Evolutionary conservation across 139 green algal genomes (phyloP), one percentile per base, ranked within the genome.

Genomic region (Chlamydomonas applanata): DNA sequence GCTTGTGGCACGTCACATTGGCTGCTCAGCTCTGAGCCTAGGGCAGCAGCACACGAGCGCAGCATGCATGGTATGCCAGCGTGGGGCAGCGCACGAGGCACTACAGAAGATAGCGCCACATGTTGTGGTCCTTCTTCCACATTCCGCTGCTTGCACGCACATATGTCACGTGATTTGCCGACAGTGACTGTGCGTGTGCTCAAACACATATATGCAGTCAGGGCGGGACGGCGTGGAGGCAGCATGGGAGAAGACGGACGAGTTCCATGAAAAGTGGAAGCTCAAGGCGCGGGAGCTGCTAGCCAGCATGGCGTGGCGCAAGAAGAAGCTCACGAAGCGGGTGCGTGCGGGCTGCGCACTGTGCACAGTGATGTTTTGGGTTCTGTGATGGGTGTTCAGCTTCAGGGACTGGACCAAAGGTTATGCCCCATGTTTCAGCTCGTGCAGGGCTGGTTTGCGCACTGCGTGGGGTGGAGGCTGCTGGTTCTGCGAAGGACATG

Each of bases 251-350:
- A 65, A 83, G 60, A 93, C 86, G 13, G 82, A 89, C 11, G 93
- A 94, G 65, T 98, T 96, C 74, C 89, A 97, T 65, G 89, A 96
- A 67, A 77, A 75, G 22, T 97, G 93, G 93, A 75, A 89, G 74
- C 13, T 88, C 22, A 93, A 95, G 80, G 81, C 90, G 30, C 78
- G 89, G 1, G 92, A 98, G 52, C 70, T 96, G 73, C 76, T 98
- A 46, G 94, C 92, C 9, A 83, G 83, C 1, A 76, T 83, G 19
- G 93, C 94, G 73, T 98, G 84, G 82, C 74, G 89, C 7, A 88
- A 84, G 54, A 80, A 87, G 11, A 95, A 95, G 79, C 72, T 96
- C 3, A 85, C 69, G 9, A 93, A 93, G 73, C 83, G 93, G 83
- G 79, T 89, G 66, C 70, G 80, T 49, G 24, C n/a, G 17, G 25